Evolutionary conservation across 2,329 filamentous ascomycete genomes (phyloP), one percentile per base, ranked within the genome.

Genomic region (Trichoderma brevicompactum): DNA sequence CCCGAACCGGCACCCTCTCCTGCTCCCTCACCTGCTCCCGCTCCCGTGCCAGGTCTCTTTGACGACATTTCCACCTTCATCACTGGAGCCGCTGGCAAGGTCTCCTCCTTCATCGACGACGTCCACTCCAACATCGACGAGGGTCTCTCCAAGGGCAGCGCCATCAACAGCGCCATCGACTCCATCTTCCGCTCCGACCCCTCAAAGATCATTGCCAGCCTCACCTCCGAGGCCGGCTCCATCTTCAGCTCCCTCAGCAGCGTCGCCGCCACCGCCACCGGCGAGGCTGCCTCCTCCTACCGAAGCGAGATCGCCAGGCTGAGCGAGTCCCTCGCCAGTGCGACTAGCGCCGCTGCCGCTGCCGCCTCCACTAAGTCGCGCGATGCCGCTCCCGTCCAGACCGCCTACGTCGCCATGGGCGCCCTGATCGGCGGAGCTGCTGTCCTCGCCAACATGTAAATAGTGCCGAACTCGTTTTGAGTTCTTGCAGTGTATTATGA

Each of bases 351-450:
- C 34, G 66, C 71, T 56, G 70, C 68, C 44, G 66, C 56, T 1
- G 68, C 69, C 23, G 69, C 63, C 19, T 64, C 68, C 17, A 67
- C 65, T 52, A 69, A 17, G 66, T 60, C 58, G 36, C 62, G 53
- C 28, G 72, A 68, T n/a, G 69, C 69, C 58, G 73, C 69, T 7
- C 76, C 76, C 7, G 75, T 72, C 64, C 77, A 76, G 67, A 82
- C 80, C 15, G 81, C 75, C 34, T 80, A 77, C 34, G 69, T 82
- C 48, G 81, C 78, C 19, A 72, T 83, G 53, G 81, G 81, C 38
- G 81, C 80, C 28, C 74, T 83, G 65, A 73, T 83, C 55, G 82
- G 81, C 28, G 82, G 81, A 69, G 80, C 79, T 3, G 82, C 79
- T 58, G 65, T 81, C 58, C 68, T 82, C 54, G 77, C 73, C 70